Conservation (phyloP, 129 eudicot species). For the Glebionis coronaria region DNA sequence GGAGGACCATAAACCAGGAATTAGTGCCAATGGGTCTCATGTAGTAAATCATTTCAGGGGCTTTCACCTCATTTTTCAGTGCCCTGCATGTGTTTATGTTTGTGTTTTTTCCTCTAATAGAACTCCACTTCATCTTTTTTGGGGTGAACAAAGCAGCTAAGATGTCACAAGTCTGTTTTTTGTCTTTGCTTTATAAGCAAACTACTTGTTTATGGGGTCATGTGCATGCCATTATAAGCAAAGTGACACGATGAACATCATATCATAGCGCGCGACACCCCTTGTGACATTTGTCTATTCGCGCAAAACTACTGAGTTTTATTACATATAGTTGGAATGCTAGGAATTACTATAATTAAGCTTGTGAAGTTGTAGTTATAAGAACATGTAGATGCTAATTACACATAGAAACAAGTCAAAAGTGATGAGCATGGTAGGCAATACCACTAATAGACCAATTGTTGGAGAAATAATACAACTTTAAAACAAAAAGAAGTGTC, state of each 20-base stretch:
- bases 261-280: conserved; percentile 4
- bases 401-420: neutral
- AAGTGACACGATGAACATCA: conserved; percentile 15
- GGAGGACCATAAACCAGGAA: conserved; percentile 30
- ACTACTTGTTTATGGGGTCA: neutral
- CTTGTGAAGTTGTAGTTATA: neutral
- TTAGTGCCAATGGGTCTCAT: conserved; percentile 27
- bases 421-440: neutral
- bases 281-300: conserved; percentile 17
- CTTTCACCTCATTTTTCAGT: conserved; percentile 28
- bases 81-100: conserved; percentile 36
- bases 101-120: conserved; percentile 24
- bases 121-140: conserved; percentile 7
- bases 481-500: neutral
- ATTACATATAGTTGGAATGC: neutral
- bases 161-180: neutral
- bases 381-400: neutral
- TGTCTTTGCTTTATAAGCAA: conserved; percentile 14
- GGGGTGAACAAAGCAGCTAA: conserved; percentile 1
- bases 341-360: neutral
- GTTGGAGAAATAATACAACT: neutral
- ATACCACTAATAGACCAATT: neutral
- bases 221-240: conserved; percentile 15
- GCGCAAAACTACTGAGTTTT: neutral
- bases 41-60: conserved; percentile 19